These are phyloP conservation scores for Alternaria sp. DNA, from an alignment of 2,329 filamentous ascomycete species.

Conservation along the genomic window DNA sequence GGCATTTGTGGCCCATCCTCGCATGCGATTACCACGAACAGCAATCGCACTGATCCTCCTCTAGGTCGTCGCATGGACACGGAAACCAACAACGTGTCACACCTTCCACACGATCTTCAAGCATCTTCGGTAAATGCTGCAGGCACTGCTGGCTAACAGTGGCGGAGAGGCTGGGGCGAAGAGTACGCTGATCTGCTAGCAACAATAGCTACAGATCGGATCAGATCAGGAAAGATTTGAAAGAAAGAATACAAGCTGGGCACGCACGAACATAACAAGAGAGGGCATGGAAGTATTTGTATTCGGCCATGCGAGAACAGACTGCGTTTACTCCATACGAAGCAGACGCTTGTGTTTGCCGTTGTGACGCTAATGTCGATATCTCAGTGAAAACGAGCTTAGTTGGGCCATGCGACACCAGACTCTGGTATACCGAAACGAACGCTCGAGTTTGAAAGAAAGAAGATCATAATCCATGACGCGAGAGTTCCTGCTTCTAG, in stretches of 20 bases:
- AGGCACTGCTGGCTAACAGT: background rate
- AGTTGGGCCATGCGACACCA: background rate
- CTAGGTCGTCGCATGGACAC: conserved; percentile 9
- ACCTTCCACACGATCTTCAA: background rate
- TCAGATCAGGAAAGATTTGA: background rate
- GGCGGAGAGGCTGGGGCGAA: background rate
- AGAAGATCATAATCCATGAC: background rate
- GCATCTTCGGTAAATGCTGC: background rate
- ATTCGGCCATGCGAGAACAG: background rate
- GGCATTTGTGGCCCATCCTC: too few species aligned
- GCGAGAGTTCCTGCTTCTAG: background rate
- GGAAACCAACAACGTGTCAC: conserved; percentile 3
- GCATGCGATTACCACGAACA: background rate
- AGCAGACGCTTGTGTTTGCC: background rate
- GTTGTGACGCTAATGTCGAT: background rate
- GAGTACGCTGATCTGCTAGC: background rate
- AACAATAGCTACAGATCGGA: background rate
- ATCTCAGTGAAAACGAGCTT: background rate
- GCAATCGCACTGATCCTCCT: conserved; percentile 10
- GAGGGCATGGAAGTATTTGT: background rate
- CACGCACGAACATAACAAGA: background rate
- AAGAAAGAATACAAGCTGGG: background rate
- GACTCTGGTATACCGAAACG: background rate
- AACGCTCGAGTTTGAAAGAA: background rate
- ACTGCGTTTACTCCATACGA: background rate